A percentile compares a stretch with the other conserved stretches of the same genome.
These are phyloP conservation scores for Takakia lepidozioides DNA, from an alignment of 225 moss, liverwort and hornwort genomes.

Conservation along the genomic window DNA sequence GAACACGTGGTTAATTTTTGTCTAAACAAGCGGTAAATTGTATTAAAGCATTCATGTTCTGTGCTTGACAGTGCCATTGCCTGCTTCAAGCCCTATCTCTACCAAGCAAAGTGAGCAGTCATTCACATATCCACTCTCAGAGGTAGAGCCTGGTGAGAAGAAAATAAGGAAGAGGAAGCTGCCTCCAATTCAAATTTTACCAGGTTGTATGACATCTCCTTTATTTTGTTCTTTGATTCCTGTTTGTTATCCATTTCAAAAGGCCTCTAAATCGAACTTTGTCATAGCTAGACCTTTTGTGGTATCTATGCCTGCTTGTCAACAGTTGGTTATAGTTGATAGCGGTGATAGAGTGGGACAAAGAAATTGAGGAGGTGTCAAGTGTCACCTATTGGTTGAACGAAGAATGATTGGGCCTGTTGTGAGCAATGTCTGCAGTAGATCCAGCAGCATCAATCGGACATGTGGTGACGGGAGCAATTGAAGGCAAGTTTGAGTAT, in stretches of 20 bases:
- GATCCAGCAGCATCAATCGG: conserved; percentile 68
- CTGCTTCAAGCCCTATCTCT: conserved; percentile 13
- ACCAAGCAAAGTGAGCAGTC: conserved; percentile 21
- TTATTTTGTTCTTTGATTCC: no score
- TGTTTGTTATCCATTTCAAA: no score
- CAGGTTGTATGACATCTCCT: conserved; percentile 17
- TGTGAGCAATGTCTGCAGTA: conserved; percentile 24
- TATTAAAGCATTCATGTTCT: background rate
- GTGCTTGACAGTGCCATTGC: conserved; percentile 33
- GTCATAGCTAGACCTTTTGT: no score
- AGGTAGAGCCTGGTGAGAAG: conserved; percentile 23
- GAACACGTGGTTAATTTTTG: no score
- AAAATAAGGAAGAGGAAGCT: conserved; percentile 28
- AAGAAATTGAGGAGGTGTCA: no score
- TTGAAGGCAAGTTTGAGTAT: conserved; percentile 86
- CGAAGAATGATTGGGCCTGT: conserved; percentile 8
- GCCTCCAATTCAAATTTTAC: conserved; percentile 27
- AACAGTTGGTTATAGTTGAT: no score
- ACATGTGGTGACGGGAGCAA: conserved; percentile 42
- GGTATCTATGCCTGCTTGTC: no score
- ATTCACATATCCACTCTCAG: conserved; percentile 20
- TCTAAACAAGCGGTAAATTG: background rate
- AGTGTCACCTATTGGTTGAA: no score
- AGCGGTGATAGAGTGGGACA: no score
- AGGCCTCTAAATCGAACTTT: no score